Percentiles rank a stretch among this genome's conserved stretches.
Conservation (phyloP, 2,329 filamentous ascomycete genomes). For the Corniculantispora saksenae region DNA sequence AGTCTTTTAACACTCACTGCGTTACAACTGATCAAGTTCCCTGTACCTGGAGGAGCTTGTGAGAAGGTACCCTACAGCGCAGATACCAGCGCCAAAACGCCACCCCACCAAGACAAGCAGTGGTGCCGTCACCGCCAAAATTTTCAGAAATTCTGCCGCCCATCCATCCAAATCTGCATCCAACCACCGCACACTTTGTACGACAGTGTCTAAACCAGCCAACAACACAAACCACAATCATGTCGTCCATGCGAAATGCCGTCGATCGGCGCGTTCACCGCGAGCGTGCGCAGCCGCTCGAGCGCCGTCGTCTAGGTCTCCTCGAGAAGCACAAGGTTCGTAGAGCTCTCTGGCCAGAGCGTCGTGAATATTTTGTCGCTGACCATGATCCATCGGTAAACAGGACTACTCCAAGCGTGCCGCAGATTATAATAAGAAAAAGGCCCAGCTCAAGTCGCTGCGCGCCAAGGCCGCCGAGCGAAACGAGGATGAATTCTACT, state of each 20-base stretch:
- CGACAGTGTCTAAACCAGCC: not conserved
- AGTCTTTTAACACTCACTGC: too few relatives aligned
- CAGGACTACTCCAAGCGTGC: constrained; percentile 65
- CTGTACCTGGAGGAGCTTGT: too few relatives aligned
- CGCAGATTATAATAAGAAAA: constrained; percentile 67
- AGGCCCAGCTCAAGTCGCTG: constrained; percentile 59
- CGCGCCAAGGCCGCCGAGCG: constrained; percentile 63
- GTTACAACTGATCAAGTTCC: too few relatives aligned
- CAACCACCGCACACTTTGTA: constrained; percentile 1
- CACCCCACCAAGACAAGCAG: not conserved
- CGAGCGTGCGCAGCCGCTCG: constrained; percentile 83
- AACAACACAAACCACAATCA: constrained; percentile 12
- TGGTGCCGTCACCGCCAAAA: constrained; percentile 38
- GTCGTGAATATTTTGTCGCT: not conserved
- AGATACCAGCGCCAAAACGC: not conserved
- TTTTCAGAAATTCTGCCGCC: constrained; percentile 38
- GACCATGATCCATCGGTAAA: constrained; percentile 26
- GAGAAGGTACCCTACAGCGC: too few relatives aligned
- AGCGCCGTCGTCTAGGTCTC: constrained; percentile 83
- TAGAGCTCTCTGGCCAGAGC: not conserved
- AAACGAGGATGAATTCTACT: constrained; percentile 75
- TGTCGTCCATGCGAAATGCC: constrained; percentile 64
- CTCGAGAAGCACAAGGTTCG: constrained; percentile 90
- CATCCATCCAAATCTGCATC: constrained; percentile 6
- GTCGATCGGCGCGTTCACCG: constrained; percentile 82